Base-by-base conservation (phyloP, 257 asterid species). In the Petrea volubilis region DNA sequence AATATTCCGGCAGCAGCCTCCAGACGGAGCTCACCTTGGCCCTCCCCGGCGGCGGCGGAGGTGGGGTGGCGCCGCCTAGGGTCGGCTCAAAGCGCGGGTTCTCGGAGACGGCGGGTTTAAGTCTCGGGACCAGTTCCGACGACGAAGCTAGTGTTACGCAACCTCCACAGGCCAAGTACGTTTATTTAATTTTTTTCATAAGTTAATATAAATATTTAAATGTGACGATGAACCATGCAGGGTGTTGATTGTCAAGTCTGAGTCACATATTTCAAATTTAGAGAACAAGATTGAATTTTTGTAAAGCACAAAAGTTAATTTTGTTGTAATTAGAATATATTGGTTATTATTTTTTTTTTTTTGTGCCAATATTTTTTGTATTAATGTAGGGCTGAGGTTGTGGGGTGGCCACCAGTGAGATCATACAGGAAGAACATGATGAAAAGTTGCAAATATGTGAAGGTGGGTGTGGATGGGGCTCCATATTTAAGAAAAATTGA, bases 391-490 rank as follows among this genome's bases (percentile, higher is more conserved):
- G 74, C 75, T 68, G 85, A 77, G 67, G 82, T 86, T 60, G 87
- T 90, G 71, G 96, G 96, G 52, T 90, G 96, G 95, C 96, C 96
- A 49, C 96, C 96, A 14, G 88, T 90, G 82, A 84, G 84, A 77
- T 79, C 91, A 57, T 69, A 77, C 70, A 73, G 87, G 53, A 90
- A 77, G 81, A 86, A 81, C 65, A 65, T 79, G 77, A 74, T 67
- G 60, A 85, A 80, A 67, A 61, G 64, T 8, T 23, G 90, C 75
- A 90, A 83, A 63, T 87, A 78, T 59, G 95, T 90, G 74, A 90
- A 87, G 78, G 93, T 90, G 81, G 96, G 91, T 0, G 88, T 83
- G 47, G 95, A 90, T 64, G 96, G 95, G n/a, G 88, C 93, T 68
- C 95, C 96, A 5, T 90, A 81, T 73, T 80, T 86, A 18, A 84